A percentile compares a stretch with the other conserved stretches of the same genome.
Conservation (phyloP, 768 basidiomycete species). For the Dacryopinax primogenitus region DNA sequence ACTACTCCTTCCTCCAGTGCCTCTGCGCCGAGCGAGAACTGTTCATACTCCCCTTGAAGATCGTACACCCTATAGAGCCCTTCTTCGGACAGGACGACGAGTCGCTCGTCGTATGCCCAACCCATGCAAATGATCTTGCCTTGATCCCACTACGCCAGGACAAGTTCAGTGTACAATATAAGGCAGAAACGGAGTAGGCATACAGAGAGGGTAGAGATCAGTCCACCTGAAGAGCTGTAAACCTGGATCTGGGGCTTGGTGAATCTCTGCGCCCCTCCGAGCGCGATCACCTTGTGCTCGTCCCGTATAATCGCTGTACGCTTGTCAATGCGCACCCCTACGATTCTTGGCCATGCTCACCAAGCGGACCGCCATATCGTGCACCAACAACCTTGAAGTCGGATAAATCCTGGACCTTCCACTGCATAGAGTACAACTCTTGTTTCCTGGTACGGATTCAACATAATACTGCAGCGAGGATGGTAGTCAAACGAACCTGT, state of each 20-base stretch:
- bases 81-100: constrained; percentile 82
- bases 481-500: constrained; percentile 31
- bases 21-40: constrained; percentile 72
- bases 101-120: constrained; percentile 47
- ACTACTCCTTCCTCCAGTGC: constrained; percentile 70
- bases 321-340: neutral
- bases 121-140: constrained; percentile 69
- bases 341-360: constrained; percentile 33
- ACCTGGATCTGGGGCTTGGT: constrained; percentile 75
- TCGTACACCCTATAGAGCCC: constrained; percentile 85
- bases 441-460: constrained; percentile 33
- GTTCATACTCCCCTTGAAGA: constrained; percentile 70
- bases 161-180: constrained; percentile 5
- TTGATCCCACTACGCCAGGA: constrained; percentile 72
- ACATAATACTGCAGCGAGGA: neutral
- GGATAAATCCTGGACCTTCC: constrained; percentile 60
- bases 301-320: constrained; percentile 74
- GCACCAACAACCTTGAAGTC: constrained; percentile 75
- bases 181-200: neutral
- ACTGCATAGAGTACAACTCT: constrained; percentile 69
- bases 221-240: constrained; percentile 74
- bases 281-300: constrained; percentile 58
- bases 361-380: constrained; percentile 78
- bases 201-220: constrained; percentile 26
- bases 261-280: constrained; percentile 42